Evolutionary conservation across 352 stramenopile genomes (phyloP).

Genomic region (Pythium biforme): DNA sequence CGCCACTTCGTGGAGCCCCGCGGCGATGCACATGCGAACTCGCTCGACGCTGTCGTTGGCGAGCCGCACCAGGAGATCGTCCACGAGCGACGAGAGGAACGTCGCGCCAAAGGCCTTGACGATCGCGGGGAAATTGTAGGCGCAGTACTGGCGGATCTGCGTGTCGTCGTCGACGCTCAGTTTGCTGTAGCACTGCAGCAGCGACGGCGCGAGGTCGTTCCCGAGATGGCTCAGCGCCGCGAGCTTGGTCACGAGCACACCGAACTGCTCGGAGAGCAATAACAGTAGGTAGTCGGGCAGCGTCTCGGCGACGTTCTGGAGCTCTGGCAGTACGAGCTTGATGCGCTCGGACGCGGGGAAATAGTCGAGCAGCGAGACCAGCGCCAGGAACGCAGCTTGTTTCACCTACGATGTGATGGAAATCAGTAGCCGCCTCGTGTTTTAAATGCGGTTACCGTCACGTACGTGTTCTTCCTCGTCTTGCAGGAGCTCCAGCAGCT

Average conservation of each 20-base stretch:
- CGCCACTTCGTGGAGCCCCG: constrained; percentile 74
- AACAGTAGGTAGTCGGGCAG: constrained; percentile 61
- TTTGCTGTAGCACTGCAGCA: constrained; percentile 63
- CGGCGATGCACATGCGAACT: constrained; percentile 60
- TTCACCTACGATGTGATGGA: constrained; percentile 46
- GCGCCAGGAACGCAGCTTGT: constrained; percentile 64
- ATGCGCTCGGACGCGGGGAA: constrained; percentile 53
- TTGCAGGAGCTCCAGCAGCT: constrained; percentile 74
- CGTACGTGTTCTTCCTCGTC: constrained; percentile 79
- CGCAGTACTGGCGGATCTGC: constrained; percentile 58
- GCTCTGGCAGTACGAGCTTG: constrained; percentile 68
- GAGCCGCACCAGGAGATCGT: constrained; percentile 67
- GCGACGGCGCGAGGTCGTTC: constrained; percentile 43
- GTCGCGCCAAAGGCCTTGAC: constrained; percentile 65
- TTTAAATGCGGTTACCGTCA: neutral
- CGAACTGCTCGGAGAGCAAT: constrained; percentile 53
- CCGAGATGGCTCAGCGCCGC: constrained; percentile 53
- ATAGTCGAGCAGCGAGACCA: constrained; percentile 75
- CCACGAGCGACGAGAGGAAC: constrained; percentile 63
- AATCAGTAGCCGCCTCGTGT: neutral
- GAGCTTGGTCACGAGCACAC: constrained; percentile 65
- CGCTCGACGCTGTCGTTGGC: constrained; percentile 16
- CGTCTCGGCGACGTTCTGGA: constrained; percentile 52
- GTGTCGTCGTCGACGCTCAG: constrained; percentile 61
- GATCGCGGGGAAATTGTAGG: constrained; percentile 79